phyloP scores from a whole-genome alignment of 2,329 filamentous ascomycete genomes.

The Parascedosporium putredinis region DNA sequence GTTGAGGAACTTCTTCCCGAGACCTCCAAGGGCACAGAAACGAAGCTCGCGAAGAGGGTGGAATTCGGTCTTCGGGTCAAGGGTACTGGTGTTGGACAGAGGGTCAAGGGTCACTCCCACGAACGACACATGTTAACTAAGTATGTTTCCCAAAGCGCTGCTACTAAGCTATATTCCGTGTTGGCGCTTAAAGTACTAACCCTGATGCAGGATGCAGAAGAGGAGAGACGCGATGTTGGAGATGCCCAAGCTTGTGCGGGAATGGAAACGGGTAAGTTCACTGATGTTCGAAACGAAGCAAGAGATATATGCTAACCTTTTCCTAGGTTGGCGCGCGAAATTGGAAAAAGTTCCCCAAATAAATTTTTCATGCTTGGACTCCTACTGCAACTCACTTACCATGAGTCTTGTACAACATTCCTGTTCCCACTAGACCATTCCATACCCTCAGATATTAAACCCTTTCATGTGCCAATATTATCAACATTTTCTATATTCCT shows the following conservation, averaged over 20 bases:
- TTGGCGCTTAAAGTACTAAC: no score
- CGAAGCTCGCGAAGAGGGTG: conserved; percentile 58
- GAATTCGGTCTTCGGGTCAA: conserved; percentile 77
- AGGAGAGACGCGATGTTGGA: conserved; percentile 85
- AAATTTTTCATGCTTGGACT: no score
- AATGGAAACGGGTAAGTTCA: conserved; percentile 77
- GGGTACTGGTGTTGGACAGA: conserved; percentile 85
- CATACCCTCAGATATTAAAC: conserved; percentile 4
- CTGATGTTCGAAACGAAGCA: background rate
- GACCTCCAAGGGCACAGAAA: conserved; percentile 64
- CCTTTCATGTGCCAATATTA: background rate
- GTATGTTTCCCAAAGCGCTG: conserved; percentile 32
- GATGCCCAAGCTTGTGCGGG: conserved; percentile 84
- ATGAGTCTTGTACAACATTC: conserved; percentile 5
- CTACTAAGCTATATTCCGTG: background rate
- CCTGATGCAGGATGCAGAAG: conserved; percentile 59
- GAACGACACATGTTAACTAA: conserved; percentile 75
- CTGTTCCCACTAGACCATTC: background rate
- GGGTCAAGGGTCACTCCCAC: conserved; percentile 90
- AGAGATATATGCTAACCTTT: conserved; percentile 21
- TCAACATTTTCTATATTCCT: no score
- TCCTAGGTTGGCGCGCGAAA: conserved; percentile 40
- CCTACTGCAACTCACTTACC: background rate
- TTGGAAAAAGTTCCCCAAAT: conserved; percentile 50
- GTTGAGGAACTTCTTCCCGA: conserved; percentile 73